phyloP scores from a whole-genome alignment of 345 rosid species.

The Erucastrum elatum region DNA sequence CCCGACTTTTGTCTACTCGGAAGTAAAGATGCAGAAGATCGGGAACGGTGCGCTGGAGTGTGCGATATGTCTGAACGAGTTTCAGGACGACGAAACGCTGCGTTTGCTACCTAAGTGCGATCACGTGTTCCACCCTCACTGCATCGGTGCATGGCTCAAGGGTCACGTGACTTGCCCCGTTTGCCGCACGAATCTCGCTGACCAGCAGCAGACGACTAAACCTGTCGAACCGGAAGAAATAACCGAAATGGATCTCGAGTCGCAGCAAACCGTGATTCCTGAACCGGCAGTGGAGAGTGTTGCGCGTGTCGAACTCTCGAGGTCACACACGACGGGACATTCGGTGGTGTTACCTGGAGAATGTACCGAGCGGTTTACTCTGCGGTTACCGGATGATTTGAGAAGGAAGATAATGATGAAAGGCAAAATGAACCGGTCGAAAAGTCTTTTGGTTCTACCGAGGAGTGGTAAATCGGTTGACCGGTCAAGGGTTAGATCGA shows the following conservation, averaged over 20 bases:
- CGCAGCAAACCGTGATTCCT: not conserved
- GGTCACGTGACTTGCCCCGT: slow-evolving; percentile 82
- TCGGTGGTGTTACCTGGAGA: slow-evolving; percentile 42
- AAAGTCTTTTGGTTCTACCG: slow-evolving; percentile 32
- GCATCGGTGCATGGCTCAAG: slow-evolving; percentile 71
- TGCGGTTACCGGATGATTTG: slow-evolving; percentile 41
- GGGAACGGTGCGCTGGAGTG: slow-evolving; percentile 84
- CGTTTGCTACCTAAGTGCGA: slow-evolving; percentile 80
- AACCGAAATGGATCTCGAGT: slow-evolving; percentile 18
- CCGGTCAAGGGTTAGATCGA: slow-evolving; percentile 30
- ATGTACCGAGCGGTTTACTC: slow-evolving; percentile 41
- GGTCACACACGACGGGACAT: slow-evolving; percentile 42
- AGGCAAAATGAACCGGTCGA: slow-evolving; percentile 40
- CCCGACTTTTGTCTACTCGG: slow-evolving; percentile 72
- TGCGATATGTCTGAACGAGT: slow-evolving; percentile 78
- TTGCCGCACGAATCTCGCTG: slow-evolving; percentile 60
- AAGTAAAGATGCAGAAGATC: slow-evolving; percentile 65
- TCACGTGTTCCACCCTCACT: slow-evolving; percentile 80
- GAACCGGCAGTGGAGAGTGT: slow-evolving; percentile 22
- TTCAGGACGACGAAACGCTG: slow-evolving; percentile 73
- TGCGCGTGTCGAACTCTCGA: not conserved
- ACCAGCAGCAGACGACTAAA: slow-evolving; percentile 8
- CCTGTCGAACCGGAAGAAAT: slow-evolving; percentile 7
- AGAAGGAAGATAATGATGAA: slow-evolving; percentile 34
- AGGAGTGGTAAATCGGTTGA: slow-evolving; percentile 37